Percentiles rank a stretch among this genome's conserved stretches.
These are phyloP conservation scores for Oenanthe javanica DNA, from an alignment of 140 eudicot genomes.

Conservation along the genomic window DNA sequence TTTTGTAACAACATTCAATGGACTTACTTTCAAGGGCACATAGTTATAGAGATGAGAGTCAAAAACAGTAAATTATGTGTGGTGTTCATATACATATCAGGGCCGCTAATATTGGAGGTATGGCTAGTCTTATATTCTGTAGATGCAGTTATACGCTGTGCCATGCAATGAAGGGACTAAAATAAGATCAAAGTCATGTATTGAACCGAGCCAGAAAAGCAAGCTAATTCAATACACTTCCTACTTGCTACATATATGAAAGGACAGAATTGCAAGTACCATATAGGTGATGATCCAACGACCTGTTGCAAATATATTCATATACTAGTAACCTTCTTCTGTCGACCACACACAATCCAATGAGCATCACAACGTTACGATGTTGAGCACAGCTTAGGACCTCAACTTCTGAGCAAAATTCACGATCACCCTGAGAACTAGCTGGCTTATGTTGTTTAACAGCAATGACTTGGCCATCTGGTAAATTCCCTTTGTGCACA, in stretches of 20 bases:
- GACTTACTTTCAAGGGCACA: background rate
- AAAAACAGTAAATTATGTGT: background rate
- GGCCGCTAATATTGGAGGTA: background rate
- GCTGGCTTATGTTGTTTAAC: conserved; percentile 81
- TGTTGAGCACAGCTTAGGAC: conserved; percentile 94
- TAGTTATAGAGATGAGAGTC: background rate
- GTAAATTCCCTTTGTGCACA: conserved; percentile 56
- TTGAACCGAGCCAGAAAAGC: background rate
- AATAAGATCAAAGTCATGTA: conserved; percentile 11
- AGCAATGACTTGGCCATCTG: conserved; percentile 73
- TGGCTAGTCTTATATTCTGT: background rate
- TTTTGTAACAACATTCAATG: background rate
- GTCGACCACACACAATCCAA: conserved; percentile 73
- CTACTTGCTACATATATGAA: background rate
- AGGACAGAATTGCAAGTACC: background rate
- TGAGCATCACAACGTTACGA: conserved; percentile 79
- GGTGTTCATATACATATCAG: background rate
- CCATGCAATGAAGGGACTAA: background rate
- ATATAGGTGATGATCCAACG: conserved; percentile 77
- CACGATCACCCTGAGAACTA: conserved; percentile 76
- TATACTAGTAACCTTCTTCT: conserved; percentile 65
- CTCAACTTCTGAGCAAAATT: conserved; percentile 85
- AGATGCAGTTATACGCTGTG: background rate
- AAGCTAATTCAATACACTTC: background rate
- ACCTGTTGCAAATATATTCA: conserved; percentile 77